phyloP scores from a whole-genome alignment of 805 yeast species.

The Hanseniaspora jakobsenii region DNA sequence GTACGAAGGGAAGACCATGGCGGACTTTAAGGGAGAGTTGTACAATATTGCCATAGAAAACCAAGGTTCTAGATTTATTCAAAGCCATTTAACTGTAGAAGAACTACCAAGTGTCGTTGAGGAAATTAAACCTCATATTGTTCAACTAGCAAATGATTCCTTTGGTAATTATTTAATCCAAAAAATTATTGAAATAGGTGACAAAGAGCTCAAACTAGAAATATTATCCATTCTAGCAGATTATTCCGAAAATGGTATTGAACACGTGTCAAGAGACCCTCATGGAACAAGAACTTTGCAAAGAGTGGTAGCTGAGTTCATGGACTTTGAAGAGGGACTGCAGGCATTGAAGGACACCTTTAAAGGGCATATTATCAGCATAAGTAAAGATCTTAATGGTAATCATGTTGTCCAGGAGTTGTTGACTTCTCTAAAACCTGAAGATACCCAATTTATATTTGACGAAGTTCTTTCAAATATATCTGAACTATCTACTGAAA shows the following conservation, averaged over 20 bases:
- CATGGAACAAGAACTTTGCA: constrained; percentile 96
- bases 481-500: constrained; percentile 76
- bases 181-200: constrained; percentile 69
- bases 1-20: constrained; percentile 18
- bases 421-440: constrained; percentile 53
- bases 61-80: constrained; percentile 90
- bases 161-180: constrained; percentile 95
- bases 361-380: constrained; percentile 56
- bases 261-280: constrained; percentile 65
- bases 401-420: constrained; percentile 94
- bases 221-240: constrained; percentile 58
- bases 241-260: constrained; percentile 30
- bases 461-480: constrained; percentile 69
- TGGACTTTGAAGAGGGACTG: constrained; percentile 60
- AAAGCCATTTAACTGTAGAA: constrained; percentile 64
- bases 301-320: constrained; percentile 67
- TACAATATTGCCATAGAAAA: constrained; percentile 83
- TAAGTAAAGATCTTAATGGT: constrained; percentile 86
- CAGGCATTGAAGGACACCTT: constrained; percentile 48
- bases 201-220: constrained; percentile 53
- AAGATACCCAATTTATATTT: constrained; percentile 76
- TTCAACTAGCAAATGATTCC: constrained; percentile 86
- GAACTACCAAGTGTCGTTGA: constrained; percentile 59
- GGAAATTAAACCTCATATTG: constrained; percentile 65
- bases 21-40: constrained; percentile 61